A percentile compares a stretch with the other conserved stretches of the same genome.
These are phyloP conservation scores for Phaeosphaeriaceae sp. DNA, from an alignment of 2,329 filamentous ascomycete species.

Conservation along the genomic window DNA sequence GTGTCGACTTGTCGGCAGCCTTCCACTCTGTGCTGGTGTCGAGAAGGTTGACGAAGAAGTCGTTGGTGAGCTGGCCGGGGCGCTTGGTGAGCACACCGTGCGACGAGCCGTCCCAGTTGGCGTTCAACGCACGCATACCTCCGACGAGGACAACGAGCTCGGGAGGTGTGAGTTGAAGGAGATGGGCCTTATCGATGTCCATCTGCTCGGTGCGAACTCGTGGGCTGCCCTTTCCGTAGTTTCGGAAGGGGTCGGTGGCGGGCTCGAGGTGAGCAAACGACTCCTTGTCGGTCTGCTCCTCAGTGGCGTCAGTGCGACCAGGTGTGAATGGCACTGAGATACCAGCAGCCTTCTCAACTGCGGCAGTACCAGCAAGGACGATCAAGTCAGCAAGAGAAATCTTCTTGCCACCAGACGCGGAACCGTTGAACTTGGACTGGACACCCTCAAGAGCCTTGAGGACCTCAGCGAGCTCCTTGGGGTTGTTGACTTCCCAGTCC, in stretches of 20 bases:
- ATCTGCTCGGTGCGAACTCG: constrained; percentile 72
- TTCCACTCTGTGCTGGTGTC: constrained; percentile 73
- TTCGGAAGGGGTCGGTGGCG: constrained; percentile 77
- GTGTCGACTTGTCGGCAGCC: constrained; percentile 51
- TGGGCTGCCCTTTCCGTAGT: constrained; percentile 70
- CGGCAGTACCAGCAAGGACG: constrained; percentile 74
- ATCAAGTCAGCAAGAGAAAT: constrained; percentile 82
- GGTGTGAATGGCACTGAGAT: constrained; percentile 74
- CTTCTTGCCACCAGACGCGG: constrained; percentile 73
- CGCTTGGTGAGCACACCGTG: constrained; percentile 72
- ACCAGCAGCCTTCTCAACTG: constrained; percentile 74
- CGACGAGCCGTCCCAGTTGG: constrained; percentile 74
- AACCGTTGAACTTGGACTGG: constrained; percentile 71
- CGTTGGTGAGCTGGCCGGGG: constrained; percentile 75
- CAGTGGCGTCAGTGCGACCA: constrained; percentile 73
- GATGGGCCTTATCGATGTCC: constrained; percentile 74
- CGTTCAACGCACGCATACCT: constrained; percentile 72
- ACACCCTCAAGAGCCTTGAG: constrained; percentile 68
- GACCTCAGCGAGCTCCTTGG: constrained; percentile 67
- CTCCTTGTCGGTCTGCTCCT: constrained; percentile 73
- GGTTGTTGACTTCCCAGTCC: constrained; percentile 78
- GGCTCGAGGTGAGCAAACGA: constrained; percentile 73
- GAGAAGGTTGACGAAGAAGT: constrained; percentile 83
- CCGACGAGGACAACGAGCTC: constrained; percentile 75
- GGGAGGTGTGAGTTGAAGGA: constrained; percentile 73